Percentiles rank a stretch among this genome's conserved stretches.
These are phyloP conservation scores for Colletotrichum tropicale DNA, from an alignment of 2,329 filamentous ascomycete species.

Conservation along the genomic window DNA sequence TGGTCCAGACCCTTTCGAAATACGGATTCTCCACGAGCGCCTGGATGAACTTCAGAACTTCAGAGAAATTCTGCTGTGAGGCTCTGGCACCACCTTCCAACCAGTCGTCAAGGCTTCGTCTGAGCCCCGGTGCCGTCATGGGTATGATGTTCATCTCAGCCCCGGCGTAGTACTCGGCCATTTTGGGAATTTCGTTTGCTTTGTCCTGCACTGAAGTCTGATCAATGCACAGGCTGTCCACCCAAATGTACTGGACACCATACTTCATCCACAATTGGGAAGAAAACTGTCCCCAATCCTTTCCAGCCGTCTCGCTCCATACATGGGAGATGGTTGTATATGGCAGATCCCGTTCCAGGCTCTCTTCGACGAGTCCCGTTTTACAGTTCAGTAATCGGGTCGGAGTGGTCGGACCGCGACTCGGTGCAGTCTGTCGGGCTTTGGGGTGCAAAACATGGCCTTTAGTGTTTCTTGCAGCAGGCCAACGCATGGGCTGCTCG, in stretches of 20 bases:
- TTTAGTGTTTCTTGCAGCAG: background rate
- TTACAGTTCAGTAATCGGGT: background rate
- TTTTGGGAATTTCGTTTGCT: background rate
- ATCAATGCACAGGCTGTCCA: background rate
- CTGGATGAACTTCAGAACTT: background rate
- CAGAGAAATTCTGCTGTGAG: background rate
- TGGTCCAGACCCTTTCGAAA: background rate
- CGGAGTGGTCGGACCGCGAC: rapidly evolving
- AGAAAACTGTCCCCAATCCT: background rate
- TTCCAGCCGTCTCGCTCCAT: background rate
- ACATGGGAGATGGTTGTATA: background rate
- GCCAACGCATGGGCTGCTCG: background rate
- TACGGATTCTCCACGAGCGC: background rate
- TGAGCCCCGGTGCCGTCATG: background rate
- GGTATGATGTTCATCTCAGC: background rate
- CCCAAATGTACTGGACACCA: background rate
- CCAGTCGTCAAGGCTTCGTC: background rate
- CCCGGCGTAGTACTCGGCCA: background rate
- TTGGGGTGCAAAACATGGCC: background rate
- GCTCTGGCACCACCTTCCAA: background rate
- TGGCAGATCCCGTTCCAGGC: background rate
- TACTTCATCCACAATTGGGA: background rate
- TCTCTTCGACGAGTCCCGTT: background rate
- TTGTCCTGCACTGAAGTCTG: background rate
- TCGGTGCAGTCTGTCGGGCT: background rate